A percentile compares a stretch with the other conserved stretches of the same genome.
These are phyloP conservation scores for Fomitiporia mediterranea DNA, from an alignment of 1,284 basidiomycete genomes.

Conservation along the genomic window DNA sequence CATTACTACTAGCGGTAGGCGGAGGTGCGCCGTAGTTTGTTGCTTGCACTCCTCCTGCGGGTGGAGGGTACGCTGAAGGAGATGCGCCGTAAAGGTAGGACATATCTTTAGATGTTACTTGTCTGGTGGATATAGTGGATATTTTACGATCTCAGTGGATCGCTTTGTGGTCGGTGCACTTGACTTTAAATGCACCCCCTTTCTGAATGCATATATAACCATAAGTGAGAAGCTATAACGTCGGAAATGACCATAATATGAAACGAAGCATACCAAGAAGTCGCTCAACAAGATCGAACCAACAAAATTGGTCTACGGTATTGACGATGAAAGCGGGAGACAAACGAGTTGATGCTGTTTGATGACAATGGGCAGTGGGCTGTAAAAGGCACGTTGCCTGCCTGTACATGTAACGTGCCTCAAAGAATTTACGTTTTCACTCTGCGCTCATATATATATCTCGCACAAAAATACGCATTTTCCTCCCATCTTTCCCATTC, in stretches of 20 bases:
- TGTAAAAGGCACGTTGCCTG: background rate
- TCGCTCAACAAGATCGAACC: too few species aligned
- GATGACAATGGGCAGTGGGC: constrained; percentile 1
- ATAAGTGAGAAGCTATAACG: too few species aligned
- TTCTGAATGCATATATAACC: background rate
- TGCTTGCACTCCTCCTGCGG: background rate
- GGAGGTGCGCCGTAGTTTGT: background rate
- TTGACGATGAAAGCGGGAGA: background rate
- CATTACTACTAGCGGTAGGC: background rate
- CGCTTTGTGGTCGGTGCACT: background rate
- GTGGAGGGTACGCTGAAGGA: background rate
- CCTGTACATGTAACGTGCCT: background rate
- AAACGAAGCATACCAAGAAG: too few species aligned
- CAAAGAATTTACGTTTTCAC: too few species aligned
- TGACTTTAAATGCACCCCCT: background rate
- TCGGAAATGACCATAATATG: too few species aligned
- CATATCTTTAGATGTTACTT: background rate
- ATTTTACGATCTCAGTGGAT: background rate
- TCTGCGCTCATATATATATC: too few species aligned
- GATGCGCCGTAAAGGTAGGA: constrained; percentile 3
- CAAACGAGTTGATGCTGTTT: background rate
- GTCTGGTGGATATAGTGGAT: background rate
- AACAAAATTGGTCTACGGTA: too few species aligned
- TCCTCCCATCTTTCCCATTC: too few species aligned
- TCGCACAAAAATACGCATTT: too few species aligned